Conservation (phyloP, 768 basidiomycete species). For the Mycena alexandri region DNA sequence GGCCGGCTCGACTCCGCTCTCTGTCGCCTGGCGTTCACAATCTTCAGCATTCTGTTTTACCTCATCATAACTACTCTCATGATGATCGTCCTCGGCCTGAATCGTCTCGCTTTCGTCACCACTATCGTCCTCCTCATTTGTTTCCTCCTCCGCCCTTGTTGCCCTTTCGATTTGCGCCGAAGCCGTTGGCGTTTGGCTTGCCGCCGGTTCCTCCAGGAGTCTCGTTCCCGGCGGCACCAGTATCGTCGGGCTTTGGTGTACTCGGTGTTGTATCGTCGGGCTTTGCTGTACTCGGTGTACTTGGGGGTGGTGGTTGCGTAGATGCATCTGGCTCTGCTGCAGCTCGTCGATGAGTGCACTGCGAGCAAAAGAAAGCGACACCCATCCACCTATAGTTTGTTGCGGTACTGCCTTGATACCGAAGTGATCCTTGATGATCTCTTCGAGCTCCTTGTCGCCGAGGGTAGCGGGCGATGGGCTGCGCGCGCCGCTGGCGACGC, state of each 20-base stretch:
- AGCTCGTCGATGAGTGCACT: constrained; percentile 33
- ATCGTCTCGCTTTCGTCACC: constrained; percentile 28
- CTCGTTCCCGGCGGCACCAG: constrained; percentile 36
- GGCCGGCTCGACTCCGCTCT: not conserved
- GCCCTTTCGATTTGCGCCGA: constrained; percentile 29
- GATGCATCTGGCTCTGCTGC: constrained; percentile 25
- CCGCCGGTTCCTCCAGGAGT: constrained; percentile 27
- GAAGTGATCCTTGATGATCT: constrained; percentile 52
- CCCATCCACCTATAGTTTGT: constrained; percentile 52
- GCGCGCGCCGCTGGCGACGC: constrained; percentile 24
- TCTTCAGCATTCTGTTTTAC: constrained; percentile 25
- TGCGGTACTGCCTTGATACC: constrained; percentile 36
- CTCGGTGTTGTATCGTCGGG: constrained; percentile 26
- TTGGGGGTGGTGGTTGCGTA: constrained; percentile 11
- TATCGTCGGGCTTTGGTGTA: constrained; percentile 30
- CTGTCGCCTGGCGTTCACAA: constrained; percentile 6
- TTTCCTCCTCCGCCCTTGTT: constrained; percentile 25
- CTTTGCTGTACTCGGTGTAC: constrained; percentile 3
- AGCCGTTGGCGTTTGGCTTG: constrained; percentile 28
- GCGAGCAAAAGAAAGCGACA: constrained; percentile 40
- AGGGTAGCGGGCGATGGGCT: constrained; percentile 35
- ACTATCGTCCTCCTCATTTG: constrained; percentile 32
- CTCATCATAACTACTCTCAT: constrained; percentile 33
- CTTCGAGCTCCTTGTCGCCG: constrained; percentile 38
- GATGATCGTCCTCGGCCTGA: constrained; percentile 22